Base-by-base conservation (phyloP, 2,329 filamentous ascomycete species). In the Fusarium setosum region DNA sequence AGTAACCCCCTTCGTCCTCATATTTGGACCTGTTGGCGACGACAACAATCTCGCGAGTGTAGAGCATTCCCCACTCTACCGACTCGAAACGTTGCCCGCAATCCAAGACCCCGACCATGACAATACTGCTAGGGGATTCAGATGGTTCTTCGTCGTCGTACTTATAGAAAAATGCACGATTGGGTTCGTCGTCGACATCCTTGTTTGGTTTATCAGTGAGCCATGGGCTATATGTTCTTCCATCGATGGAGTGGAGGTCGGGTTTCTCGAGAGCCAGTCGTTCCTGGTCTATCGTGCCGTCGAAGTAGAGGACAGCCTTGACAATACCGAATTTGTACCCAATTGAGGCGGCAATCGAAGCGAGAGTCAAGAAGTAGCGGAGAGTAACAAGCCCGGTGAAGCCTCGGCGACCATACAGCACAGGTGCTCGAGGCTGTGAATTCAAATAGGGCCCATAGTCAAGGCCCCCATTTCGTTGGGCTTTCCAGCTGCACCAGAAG, bases 301-400 rank as follows among this genome's bases (percentile, higher is more conserved):
- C 1, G 34, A n/a, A 5, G 7, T 40, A n/a, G 24, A 37, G 18
- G 5, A 32, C 13, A 7, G 31, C 41, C 21, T 51, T 37, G 10
- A 45, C 34, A 20, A 63, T 35, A 12, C 49, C 44, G 12, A 63
- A 63, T n/a, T 63, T 63, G 18, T 63, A 63, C 6, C 55, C 50
- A 20, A 63, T 37, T 4, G 59, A 63, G 3, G 55, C 51, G 5
- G 32, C 56, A 11, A 63, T 18, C 6, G 48, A 44, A 3, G 21
- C 15, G 1, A 45, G 11, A 5, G 32, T n/a, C 6, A 59, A 8
- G 17, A 37, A 21, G 18, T 63, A 55, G 12, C 50, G 49, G 5
- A 59, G 5, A 3, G 51, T 37, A 11, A 47, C 12, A 3, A 59
- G 38, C 3, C 20, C 12, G 2, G 50, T 26, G 13, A 62, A 56